Conservation (phyloP, 2,329 filamentous ascomycete genomes). For the Fonsecaea pugnacius region DNA sequence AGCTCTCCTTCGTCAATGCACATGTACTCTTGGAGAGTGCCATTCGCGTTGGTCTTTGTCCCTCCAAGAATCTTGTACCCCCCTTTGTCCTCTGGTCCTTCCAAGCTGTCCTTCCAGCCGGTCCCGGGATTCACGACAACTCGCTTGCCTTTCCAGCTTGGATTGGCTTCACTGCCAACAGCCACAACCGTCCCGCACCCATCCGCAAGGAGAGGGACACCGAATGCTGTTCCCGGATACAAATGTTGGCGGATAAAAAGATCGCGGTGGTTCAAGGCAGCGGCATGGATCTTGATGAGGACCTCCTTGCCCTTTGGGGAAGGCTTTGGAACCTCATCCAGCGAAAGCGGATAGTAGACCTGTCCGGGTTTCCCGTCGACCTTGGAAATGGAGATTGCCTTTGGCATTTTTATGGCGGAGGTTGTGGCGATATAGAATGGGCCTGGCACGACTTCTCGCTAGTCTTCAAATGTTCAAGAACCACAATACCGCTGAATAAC, state of each 20-base stretch:
- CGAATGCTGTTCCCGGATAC: slow-evolving; percentile 83
- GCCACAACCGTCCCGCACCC: slow-evolving; percentile 75
- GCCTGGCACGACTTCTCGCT: not conserved
- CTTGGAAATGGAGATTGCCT: slow-evolving; percentile 49
- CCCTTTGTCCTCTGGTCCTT: slow-evolving; percentile 69
- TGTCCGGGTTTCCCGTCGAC: slow-evolving; percentile 74
- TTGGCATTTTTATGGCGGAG: slow-evolving; percentile 45
- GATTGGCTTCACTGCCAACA: slow-evolving; percentile 61
- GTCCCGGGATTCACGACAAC: slow-evolving; percentile 79
- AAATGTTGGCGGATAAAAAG: slow-evolving; percentile 91
- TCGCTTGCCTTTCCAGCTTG: slow-evolving; percentile 66
- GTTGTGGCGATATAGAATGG: not conserved
- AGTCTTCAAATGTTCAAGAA: not conserved
- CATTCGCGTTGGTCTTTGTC: slow-evolving; percentile 66
- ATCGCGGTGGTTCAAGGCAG: slow-evolving; percentile 91
- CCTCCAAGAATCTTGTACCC: slow-evolving; percentile 71
- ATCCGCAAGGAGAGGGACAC: slow-evolving; percentile 78
- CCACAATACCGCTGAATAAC: not conserved
- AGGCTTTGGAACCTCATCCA: slow-evolving; percentile 67
- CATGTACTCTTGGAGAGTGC: slow-evolving; percentile 76
- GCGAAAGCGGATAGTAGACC: slow-evolving; percentile 67
- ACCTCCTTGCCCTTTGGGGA: slow-evolving; percentile 69
- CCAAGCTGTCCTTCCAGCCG: slow-evolving; percentile 73
- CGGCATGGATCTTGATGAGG: slow-evolving; percentile 74
- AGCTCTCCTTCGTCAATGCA: slow-evolving; percentile 72